These are phyloP conservation scores for Aspergillus persii DNA, from an alignment of 2,329 filamentous ascomycete species.

Conservation along the genomic window DNA sequence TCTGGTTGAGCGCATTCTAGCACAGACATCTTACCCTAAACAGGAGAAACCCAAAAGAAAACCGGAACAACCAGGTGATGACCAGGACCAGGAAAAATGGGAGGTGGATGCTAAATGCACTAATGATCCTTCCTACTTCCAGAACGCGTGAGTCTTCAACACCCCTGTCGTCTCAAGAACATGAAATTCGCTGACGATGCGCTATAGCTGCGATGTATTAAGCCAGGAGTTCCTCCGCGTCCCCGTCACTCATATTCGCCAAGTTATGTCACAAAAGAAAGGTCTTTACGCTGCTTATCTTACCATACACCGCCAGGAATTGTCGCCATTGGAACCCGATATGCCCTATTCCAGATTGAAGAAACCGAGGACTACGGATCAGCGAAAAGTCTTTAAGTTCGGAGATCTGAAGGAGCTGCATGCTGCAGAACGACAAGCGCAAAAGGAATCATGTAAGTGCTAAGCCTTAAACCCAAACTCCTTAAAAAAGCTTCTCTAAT, in stretches of 20 bases:
- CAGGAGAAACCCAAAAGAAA: conserved; percentile 37
- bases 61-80: conserved; percentile 30
- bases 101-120: conserved; percentile 23
- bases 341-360: conserved; percentile 21
- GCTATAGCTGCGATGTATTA: conserved; percentile 26
- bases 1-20: conserved; percentile 45
- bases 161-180: neutral
- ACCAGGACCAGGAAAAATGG: conserved; percentile 21
- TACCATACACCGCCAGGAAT: conserved; percentile 24
- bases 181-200: neutral
- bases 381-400: neutral
- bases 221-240: conserved; percentile 37
- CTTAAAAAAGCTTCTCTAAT: neutral
- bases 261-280: conserved; percentile 28
- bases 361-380: conserved; percentile 9
- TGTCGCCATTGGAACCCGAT: conserved; percentile 5
- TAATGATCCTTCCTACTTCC: conserved; percentile 22
- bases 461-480: neutral
- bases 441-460: conserved; percentile 19
- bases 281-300: conserved; percentile 31
- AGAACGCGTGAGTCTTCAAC: conserved; percentile 20
- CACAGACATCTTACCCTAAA: conserved; percentile 44
- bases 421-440: conserved; percentile 24
- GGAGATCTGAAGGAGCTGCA: conserved; percentile 23
- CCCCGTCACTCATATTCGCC: conserved; percentile 38